A percentile compares a stretch with the other conserved stretches of the same genome.
phyloP scores from a whole-genome alignment of 2,329 filamentous ascomycete genomes.

The Claviceps arundinis region DNA sequence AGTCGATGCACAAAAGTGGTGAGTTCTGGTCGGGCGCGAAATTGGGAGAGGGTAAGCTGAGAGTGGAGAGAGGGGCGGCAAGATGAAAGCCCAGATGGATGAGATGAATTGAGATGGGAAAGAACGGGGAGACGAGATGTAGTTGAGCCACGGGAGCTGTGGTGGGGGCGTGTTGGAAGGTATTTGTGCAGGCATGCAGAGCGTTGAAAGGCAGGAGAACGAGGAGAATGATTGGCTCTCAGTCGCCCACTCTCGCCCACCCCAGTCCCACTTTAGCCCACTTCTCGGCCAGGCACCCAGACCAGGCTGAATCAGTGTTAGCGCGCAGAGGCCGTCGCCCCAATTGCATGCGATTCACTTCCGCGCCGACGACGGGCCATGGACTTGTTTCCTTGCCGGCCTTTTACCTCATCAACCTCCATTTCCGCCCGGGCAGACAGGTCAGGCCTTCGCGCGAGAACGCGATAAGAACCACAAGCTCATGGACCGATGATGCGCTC shows the following conservation, averaged over 20 bases:
- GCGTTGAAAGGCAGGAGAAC: constrained; percentile 1
- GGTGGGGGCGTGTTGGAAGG: constrained; percentile 1
- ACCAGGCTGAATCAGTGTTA: not conserved
- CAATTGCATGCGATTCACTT: no score
- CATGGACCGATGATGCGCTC: not conserved
- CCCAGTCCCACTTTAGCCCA: no score
- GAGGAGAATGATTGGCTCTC: constrained; percentile 4
- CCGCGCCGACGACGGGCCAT: no score
- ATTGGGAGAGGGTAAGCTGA: not conserved
- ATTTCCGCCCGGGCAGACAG: no score
- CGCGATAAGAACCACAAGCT: no score
- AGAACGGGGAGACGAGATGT: constrained; percentile 2
- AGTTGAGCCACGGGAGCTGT: not conserved
- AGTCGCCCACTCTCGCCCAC: not conserved
- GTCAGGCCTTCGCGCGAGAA: no score
- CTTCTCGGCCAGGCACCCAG: not conserved
- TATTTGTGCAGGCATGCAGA: constrained; percentile 5
- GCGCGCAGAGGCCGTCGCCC: no score
- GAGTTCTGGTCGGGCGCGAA: not conserved
- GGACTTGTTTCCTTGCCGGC: no score
- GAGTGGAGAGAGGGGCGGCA: not conserved
- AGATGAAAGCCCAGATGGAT: constrained; percentile 5
- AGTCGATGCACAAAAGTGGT: not conserved
- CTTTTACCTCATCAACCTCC: no score
- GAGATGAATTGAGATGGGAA: constrained; percentile 2